Base-by-base conservation (phyloP, 2,329 filamentous ascomycete species). In the Eutypella sp. region DNA sequence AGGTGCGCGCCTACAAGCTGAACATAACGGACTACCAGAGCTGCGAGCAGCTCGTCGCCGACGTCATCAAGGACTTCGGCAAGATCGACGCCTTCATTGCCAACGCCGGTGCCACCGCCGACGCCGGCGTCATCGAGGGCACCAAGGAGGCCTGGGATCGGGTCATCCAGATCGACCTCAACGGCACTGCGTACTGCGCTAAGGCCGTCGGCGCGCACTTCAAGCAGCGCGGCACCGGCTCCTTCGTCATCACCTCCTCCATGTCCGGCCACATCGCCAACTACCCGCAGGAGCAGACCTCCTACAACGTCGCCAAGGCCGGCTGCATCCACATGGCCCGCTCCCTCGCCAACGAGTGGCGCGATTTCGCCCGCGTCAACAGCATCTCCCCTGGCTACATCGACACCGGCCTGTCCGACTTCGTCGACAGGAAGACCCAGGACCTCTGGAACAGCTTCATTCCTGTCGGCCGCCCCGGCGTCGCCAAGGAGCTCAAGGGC, bases 71-170 rank as follows among this genome's bases (percentile, higher is more conserved):
- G 54, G 87, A 91, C 61, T 91, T 90, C 62, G 82, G 83, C 57
- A 79, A 81, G 41, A 79, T 89, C 47, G 85, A 89, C 53, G 78
- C 84, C 50, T 88, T 90, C 56, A 78, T 90, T 44, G 85, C 86
- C 57, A 89, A 90, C 65, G 84, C 77, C 34, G 84, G 79, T 29
- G 76, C 81, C 42, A 76, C 78, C 1, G 79, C 72, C 2, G 68
- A 82, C 54, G 78, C 76, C 1, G 67, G 77, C 8, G 74, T 79
- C 59, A 68, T 82, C 20, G 75, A 81, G 22, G 76, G 74, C 20
- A 66, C 74, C 11, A 60, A 80, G 19, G 70, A 75, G 16, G 75
- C 78, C 59, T 85, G 84, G 67, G 73, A 73, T 47, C 73, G 76
- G 42, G 79, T 85, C 9, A 70, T 84, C 44, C 64, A 71, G 25